phyloP scores from a whole-genome alignment of 176 grass and related monocot species.

The Sorghum bicolor region Sorghum_bicolor_NCBIv3 NC_012870.2:6151501-6152000 shows the following conservation, averaged over 20 bases:
- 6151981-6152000: too few species aligned
- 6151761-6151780: too few species aligned
- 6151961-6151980: slow-evolving; percentile 49
- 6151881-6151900: too few species aligned
- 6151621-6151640: slow-evolving; percentile 16
- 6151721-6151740: not conserved
- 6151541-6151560: slow-evolving; percentile 40
- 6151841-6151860: too few species aligned
- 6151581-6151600: slow-evolving; percentile 21
- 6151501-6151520: not conserved
- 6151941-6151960: slow-evolving; percentile 48
- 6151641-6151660: not conserved
- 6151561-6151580: slow-evolving; percentile 47
- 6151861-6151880: too few species aligned
- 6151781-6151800: too few species aligned
- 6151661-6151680: not conserved
- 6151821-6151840: too few species aligned
- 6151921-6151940: slow-evolving; percentile 46
- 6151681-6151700: not conserved
- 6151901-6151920: not conserved
- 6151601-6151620: too few species aligned
- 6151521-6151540: slow-evolving; percentile 5
- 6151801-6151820: too few species aligned
- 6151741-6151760: too few species aligned
- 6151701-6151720: not conserved